Conservation (phyloP, 345 rosid genomes). For the Raphanus raphanistrum region DNA sequence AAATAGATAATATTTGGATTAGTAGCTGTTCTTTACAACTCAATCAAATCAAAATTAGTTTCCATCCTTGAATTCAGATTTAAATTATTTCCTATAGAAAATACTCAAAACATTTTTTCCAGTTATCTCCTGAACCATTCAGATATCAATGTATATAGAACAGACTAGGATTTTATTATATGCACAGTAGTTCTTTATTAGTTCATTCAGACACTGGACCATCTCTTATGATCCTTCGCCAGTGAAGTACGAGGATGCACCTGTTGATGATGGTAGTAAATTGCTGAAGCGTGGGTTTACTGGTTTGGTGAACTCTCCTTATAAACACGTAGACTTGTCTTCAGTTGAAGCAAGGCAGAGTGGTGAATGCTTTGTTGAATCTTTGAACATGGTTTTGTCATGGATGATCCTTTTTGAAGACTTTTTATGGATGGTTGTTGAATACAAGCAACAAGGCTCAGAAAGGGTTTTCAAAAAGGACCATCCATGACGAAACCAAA, state of each 20-base stretch:
- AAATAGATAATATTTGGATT: neutral
- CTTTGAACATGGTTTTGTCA: conserved; percentile 44
- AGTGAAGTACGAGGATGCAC: conserved; percentile 47
- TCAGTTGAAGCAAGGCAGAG: conserved; percentile 45
- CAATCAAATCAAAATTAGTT: neutral
- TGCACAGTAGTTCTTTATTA: no score
- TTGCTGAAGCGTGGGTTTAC: conserved; percentile 65
- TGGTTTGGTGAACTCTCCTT: no score
- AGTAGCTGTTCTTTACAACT: neutral
- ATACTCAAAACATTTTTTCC: neutral
- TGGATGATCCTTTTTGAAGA: no score
- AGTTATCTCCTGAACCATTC: neutral
- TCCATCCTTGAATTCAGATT: neutral
- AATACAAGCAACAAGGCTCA: no score
- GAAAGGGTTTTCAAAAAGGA: no score
- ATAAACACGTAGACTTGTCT: conserved; percentile 39
- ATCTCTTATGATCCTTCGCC: no score
- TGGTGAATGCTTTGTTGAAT: conserved; percentile 54
- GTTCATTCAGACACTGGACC: no score
- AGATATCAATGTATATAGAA: neutral
- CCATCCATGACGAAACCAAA: no score
- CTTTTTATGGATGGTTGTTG: no score
- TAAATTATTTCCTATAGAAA: no score
- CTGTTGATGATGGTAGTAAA: conserved; percentile 49
- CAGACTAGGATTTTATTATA: neutral